Evolutionary conservation across 2,329 filamentous ascomycete genomes (phyloP).

Genomic region (Botrytis aclada): DNA sequence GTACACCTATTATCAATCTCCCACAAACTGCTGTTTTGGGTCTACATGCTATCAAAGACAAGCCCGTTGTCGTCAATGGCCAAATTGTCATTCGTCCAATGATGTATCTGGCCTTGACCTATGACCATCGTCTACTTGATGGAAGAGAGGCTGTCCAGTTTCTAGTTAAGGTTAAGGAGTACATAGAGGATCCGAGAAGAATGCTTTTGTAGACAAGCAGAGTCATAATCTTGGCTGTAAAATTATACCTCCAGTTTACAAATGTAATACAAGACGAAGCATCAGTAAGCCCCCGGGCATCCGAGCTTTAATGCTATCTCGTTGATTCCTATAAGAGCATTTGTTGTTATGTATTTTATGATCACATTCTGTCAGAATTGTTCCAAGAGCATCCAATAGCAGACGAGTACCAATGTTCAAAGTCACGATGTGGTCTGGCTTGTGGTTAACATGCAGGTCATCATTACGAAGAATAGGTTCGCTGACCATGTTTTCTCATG

Average conservation of each 20-base stretch:
- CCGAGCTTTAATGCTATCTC: background rate
- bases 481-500: no score
- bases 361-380: background rate
- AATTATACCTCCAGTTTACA: constrained; percentile 16
- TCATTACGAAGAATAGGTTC: background rate
- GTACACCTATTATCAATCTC: constrained; percentile 97
- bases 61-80: constrained; percentile 82
- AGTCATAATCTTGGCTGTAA: background rate
- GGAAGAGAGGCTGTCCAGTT: constrained; percentile 95
- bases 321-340: background rate
- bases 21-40: constrained; percentile 90
- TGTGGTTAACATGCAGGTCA: background rate
- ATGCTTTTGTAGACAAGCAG: constrained; percentile 66
- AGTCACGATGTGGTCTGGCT: background rate
- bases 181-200: constrained; percentile 88
- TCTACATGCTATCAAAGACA: constrained; percentile 95
- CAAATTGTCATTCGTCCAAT: constrained; percentile 97
- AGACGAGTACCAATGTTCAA: background rate
- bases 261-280: constrained; percentile 15
- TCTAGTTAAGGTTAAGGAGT: constrained; percentile 95
- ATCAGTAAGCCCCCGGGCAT: background rate
- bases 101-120: constrained; percentile 98
- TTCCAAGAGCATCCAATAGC: background rate
- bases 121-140: constrained; percentile 93
- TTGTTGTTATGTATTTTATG: background rate